Conservation (phyloP, 192 early-diverging fungal genomes). For the Geosiphon pyriformis region DNA sequence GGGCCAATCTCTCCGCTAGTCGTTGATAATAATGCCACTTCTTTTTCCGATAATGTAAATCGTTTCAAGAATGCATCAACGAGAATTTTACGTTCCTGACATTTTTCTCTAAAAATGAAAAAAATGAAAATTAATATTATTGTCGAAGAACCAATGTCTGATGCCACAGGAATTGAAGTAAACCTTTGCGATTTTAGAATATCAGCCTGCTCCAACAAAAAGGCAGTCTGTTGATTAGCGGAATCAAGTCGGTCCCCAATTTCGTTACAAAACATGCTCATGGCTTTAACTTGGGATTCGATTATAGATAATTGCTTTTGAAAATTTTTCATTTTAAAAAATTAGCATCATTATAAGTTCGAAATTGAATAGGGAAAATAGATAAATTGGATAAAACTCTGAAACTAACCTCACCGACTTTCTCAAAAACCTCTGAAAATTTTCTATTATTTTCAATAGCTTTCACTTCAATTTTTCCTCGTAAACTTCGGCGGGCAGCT, state of each 20-base stretch:
- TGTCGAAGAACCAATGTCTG: background rate
- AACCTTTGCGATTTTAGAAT: conserved; percentile 62
- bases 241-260: conserved; percentile 53
- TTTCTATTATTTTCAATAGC: conserved; percentile 47
- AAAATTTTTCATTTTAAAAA: conserved; percentile 13
- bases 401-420: conserved; percentile 41
- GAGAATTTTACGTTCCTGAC: conserved; percentile 49
- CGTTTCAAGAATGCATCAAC: conserved; percentile 60
- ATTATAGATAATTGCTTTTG: conserved; percentile 51
- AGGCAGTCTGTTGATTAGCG: conserved; percentile 53
- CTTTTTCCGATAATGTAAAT: conserved; percentile 67
- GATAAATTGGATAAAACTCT: background rate
- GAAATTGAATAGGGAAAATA: background rate
- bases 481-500: conserved; percentile 48
- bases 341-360: no score
- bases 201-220: conserved; percentile 60
- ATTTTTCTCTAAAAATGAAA: conserved; percentile 36
- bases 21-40: conserved; percentile 55
- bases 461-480: conserved; percentile 54
- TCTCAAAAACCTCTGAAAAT: conserved; percentile 52
- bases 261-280: conserved; percentile 53
- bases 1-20: conserved; percentile 43
- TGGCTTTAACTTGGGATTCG: conserved; percentile 52
- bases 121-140: background rate
- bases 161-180: background rate